Evolutionary conservation across 352 stramenopile genomes (phyloP), one percentile per base, ranked within the genome.

Genomic region (Globisporangium rhizosaccharum): DNA sequence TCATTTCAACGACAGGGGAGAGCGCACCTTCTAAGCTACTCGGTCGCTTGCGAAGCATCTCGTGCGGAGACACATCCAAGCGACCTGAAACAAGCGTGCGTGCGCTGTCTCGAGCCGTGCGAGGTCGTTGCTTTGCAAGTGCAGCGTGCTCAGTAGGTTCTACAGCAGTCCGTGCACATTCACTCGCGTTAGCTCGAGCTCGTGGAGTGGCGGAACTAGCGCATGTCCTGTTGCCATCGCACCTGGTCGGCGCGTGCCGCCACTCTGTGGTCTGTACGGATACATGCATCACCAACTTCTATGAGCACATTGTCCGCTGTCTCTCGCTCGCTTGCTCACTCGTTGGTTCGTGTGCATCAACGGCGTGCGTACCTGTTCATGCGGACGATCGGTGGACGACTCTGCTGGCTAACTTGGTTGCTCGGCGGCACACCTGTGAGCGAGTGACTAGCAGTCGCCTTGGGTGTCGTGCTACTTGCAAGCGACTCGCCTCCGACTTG

Each of bases 81-180:
- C 11, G 4, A 17, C 56, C 39, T 46, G 45, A 28, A 47, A 52
- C 60, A 18, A 60, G 50, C 54, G 44, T 58, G 53, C 72, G 64
- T 17, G 57, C 52, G 6, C 74, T 50, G 14, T 88, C 79, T 5
- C 75, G 64, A 42, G 79, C 76, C 9, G 79, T 87, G 41, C 73
- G 71, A 8, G 79, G 76, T 17, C 79, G 66, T 14, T 75, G 67
- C 59, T 84, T 87, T 17, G 44, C 17, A 23, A 58, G 37, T 5
- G 36, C 37, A 54, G 26, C 51, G 3, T 42, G 49, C 15, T 61
- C 20, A 2, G 30, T n/a, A 14, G 33, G 25, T 15, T 66, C 55
- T 66, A 25, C 5, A 5, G 9, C 18, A 37, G 30, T 37, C 11
- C 39, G 33, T 17, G 8, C 25, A 25, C 45, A 53, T 2, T n/a